Evolutionary conservation across 805 yeast genomes (phyloP), one percentile per base, ranked within the genome.

Genomic region (Kodamaea neixiangensis): DNA sequence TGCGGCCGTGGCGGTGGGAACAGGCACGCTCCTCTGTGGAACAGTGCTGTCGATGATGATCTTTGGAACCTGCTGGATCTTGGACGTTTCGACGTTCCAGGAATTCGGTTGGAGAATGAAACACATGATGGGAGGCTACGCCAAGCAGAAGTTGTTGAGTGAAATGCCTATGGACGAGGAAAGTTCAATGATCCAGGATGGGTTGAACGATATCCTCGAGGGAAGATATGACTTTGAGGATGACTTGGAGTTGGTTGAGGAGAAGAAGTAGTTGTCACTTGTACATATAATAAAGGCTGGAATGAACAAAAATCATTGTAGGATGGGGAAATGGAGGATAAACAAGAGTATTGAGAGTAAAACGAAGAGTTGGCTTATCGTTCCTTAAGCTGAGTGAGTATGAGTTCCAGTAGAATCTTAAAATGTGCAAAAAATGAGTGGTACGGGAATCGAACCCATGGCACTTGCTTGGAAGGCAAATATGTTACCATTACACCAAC

Each of bases 401-500:
- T n/a, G n/a, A n/a, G n/a, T n/a, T n/a, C n/a, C n/a, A n/a, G n/a
- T n/a, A n/a, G n/a, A n/a, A n/a, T n/a, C 31, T 25, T 25, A 10
- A 34, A 34, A 34, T 34, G 37, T 5, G 3, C 39, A 53, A 39
- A 47, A 60, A 59, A 55, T 83, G 89, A 85, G 84, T 82, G 85
- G 85, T 83, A 83, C 87, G 90, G 86, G 93, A 86, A 84, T 86
- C 91, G 93, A 86, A 86, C 93, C 91, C 92, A 81, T 85, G 89
- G 82, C 92, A 76, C 86, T 82, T 83, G 90, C 92, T 87, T 86
- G 92, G 92, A 87, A 86, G 91, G 91, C 90, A 83, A 81, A 83
- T 76, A 86, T 86, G 89, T 83, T 86, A 83, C 93, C 92, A 83
- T 89, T 86, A 86, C 89, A 86, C 93, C 83, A 86, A 85, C 85